phyloP scores from a whole-genome alignment of 768 basidiomycete species.

The Saitozyma sp. region DNA sequence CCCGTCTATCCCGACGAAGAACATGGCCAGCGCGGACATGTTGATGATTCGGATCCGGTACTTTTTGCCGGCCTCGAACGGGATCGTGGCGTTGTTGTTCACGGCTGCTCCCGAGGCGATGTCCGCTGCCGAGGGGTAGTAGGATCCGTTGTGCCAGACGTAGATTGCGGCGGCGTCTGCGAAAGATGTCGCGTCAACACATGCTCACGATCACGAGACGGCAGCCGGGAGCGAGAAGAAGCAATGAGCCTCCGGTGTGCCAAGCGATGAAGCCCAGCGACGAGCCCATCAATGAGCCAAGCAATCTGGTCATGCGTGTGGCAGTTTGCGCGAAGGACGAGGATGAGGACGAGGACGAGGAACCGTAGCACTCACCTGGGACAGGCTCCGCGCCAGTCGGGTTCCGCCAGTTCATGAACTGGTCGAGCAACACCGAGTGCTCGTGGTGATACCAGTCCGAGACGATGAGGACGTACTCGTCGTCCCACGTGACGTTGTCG shows the following conservation, averaged over 20 bases:
- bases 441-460: slow-evolving; percentile 87
- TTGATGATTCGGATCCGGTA: slow-evolving; percentile 88
- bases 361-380: slow-evolving; percentile 60
- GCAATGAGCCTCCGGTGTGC: neutral
- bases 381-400: slow-evolving; percentile 85
- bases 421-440: slow-evolving; percentile 61
- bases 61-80: slow-evolving; percentile 82
- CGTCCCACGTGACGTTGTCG: slow-evolving; percentile 69
- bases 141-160: slow-evolving; percentile 71
- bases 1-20: slow-evolving; percentile 52
- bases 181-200: too few species aligned
- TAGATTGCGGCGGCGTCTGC: slow-evolving; percentile 79
- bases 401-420: slow-evolving; percentile 67
- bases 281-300: too few species aligned
- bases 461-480: slow-evolving; percentile 81
- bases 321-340: neutral
- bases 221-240: neutral
- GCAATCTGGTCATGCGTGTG: too few species aligned
- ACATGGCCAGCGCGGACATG: slow-evolving; percentile 59
- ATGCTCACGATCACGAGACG: neutral
- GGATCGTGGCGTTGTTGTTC: slow-evolving; percentile 81
- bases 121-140: slow-evolving; percentile 61
- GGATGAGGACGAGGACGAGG: neutral
- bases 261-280: neutral
- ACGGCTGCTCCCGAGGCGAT: slow-evolving; percentile 60